Conservation (phyloP, 495 filamentous ascomycete genomes). For the Xeromyces bisporus region DNA sequence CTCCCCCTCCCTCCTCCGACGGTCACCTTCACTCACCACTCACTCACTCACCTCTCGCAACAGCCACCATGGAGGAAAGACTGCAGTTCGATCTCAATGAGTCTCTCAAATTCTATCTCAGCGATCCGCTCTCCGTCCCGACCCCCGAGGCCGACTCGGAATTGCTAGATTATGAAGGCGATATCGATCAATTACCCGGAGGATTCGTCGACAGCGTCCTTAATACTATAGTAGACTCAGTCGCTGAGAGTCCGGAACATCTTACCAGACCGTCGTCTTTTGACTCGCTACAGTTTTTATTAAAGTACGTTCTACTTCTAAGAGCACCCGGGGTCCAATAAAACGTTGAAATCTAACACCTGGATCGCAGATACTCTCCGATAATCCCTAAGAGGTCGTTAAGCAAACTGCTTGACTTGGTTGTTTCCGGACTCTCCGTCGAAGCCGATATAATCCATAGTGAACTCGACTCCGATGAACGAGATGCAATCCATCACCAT, state of each 20-base stretch:
- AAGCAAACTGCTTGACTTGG: conserved; percentile 84
- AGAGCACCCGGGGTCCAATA: too few species aligned
- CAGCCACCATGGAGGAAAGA: conserved; percentile 49
- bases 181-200: conserved; percentile 65
- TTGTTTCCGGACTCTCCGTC: conserved; percentile 84
- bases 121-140: conserved; percentile 64
- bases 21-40: background rate
- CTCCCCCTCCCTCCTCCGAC: background rate
- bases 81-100: conserved; percentile 88
- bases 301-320: conserved; percentile 97
- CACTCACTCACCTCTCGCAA: conserved; percentile 3
- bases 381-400: conserved; percentile 62
- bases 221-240: conserved; percentile 84
- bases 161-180: conserved; percentile 79
- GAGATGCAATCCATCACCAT: conserved; percentile 69
- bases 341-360: too few species aligned
- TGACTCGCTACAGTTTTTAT: conserved; percentile 84
- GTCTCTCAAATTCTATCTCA: conserved; percentile 86
- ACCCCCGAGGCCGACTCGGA: conserved; percentile 77
- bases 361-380: conserved; percentile 71
- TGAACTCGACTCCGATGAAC: conserved; percentile 81
- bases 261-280: conserved; percentile 61
- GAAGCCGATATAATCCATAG: conserved; percentile 74
- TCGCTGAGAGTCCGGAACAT: conserved; percentile 80
- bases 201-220: conserved; percentile 66